These are phyloP conservation scores for Sicyos edulis DNA, from an alignment of 306 rosid species.

Conservation along the genomic window DNA sequence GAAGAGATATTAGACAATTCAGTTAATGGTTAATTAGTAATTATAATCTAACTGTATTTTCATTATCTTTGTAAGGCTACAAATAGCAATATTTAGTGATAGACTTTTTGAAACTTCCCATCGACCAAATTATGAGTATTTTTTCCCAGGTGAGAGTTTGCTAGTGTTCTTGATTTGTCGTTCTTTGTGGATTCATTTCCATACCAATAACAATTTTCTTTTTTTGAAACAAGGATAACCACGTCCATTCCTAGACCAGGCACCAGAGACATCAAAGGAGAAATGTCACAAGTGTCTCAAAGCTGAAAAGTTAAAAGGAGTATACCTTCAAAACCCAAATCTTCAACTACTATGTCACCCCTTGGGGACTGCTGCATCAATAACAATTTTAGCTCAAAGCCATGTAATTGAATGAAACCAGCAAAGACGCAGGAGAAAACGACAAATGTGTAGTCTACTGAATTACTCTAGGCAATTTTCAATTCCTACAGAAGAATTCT, in stretches of 20 bases:
- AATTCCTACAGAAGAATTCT: neutral
- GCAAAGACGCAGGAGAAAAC: neutral
- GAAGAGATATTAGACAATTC: neutral
- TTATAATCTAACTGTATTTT: neutral
- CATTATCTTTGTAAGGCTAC: neutral
- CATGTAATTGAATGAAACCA: neutral
- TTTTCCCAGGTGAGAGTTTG: neutral
- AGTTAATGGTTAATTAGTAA: neutral
- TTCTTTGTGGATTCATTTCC: neutral
- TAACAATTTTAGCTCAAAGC: slow-evolving; percentile 2
- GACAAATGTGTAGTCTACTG: neutral
- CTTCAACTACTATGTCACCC: too few species aligned
- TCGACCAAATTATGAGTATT: neutral
- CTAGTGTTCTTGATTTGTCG: neutral
- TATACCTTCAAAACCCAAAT: too few species aligned
- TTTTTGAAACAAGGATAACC: too few species aligned
- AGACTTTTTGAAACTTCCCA: neutral
- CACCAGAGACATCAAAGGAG: too few species aligned
- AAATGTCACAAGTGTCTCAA: too few species aligned
- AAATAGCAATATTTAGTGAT: neutral
- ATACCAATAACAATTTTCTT: neutral
- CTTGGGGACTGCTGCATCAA: neutral
- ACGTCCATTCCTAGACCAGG: too few species aligned
- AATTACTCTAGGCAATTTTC: neutral
- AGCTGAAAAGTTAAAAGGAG: too few species aligned